Evolutionary conservation across 2,329 filamentous ascomycete genomes (phyloP).

Genomic region (Phialophora expanda): DNA sequence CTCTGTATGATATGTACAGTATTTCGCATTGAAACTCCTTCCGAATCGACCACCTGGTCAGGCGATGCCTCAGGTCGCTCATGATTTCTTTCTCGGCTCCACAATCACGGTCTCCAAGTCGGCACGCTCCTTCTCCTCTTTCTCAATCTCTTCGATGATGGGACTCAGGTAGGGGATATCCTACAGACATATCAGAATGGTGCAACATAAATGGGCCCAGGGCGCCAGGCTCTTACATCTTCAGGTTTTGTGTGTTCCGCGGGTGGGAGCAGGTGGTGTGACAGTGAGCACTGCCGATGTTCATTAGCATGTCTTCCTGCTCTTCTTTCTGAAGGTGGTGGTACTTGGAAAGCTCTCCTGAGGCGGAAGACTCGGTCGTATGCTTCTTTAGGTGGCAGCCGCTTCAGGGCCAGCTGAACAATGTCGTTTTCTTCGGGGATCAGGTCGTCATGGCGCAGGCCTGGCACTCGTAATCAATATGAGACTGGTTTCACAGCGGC

Average conservation of each 20-base stretch:
- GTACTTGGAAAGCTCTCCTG: slow-evolving; percentile 89
- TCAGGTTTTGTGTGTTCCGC: slow-evolving; percentile 71
- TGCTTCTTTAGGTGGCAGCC: slow-evolving; percentile 84
- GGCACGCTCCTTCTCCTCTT: slow-evolving; percentile 68
- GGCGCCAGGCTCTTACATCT: slow-evolving; percentile 58
- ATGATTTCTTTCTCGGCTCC: slow-evolving; percentile 24
- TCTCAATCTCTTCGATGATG: slow-evolving; percentile 72
- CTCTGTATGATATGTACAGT: slow-evolving; percentile 27
- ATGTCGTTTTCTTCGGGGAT: slow-evolving; percentile 89
- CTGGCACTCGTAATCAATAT: slow-evolving; percentile 30
- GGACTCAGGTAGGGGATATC: slow-evolving; percentile 69
- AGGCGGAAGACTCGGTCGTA: slow-evolving; percentile 98
- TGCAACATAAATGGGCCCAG: slow-evolving; percentile 17
- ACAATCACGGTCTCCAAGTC: slow-evolving; percentile 72
- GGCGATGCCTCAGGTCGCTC: neutral
- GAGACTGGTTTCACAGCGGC: neutral
- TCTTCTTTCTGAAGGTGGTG: slow-evolving; percentile 25
- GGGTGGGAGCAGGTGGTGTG: slow-evolving; percentile 68
- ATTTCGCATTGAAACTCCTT: slow-evolving; percentile 16
- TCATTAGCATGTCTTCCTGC: slow-evolving; percentile 1
- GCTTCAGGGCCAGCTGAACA: slow-evolving; percentile 86
- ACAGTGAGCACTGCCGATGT: slow-evolving; percentile 64
- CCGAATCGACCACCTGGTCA: neutral
- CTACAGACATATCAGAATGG: slow-evolving; percentile 49
- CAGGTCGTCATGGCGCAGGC: slow-evolving; percentile 83